Conservation (phyloP, 2,329 filamentous ascomycete genomes). For the Calonectria ilicicola region DNA sequence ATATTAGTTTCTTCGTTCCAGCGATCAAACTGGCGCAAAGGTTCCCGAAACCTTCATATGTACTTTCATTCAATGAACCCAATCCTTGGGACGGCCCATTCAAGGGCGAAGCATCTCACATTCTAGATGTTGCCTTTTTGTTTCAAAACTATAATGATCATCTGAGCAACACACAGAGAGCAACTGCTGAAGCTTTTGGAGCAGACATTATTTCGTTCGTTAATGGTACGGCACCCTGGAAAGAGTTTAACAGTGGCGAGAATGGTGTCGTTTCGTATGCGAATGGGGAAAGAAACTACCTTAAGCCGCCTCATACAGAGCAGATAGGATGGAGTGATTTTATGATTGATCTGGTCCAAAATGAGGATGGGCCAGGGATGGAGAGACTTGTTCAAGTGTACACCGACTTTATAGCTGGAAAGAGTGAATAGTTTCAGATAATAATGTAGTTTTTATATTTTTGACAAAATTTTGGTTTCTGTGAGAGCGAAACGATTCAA, state of each 20-base stretch:
- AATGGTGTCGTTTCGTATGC: neutral
- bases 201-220: constrained; percentile 14
- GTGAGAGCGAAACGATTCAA: no score
- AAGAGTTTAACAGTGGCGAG: neutral
- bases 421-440: neutral
- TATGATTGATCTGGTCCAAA: neutral
- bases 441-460: no score
- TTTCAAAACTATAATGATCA: constrained; percentile 26
- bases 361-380: neutral
- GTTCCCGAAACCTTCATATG: neutral
- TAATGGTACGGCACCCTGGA: neutral
- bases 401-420: neutral
- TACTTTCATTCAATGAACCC: constrained; percentile 8
- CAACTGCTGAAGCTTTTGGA: constrained; percentile 7
- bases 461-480: no score
- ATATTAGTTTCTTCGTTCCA: constrained; percentile 5
- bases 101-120: constrained; percentile 23
- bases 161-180: neutral
- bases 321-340: neutral
- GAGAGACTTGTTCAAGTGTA: neutral
- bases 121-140: constrained; percentile 25
- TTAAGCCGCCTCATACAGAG: neutral
- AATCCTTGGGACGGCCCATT: constrained; percentile 27
- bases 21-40: neutral
- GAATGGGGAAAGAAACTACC: neutral